phyloP scores from a whole-genome alignment of 257 asterid genomes.

The Knoxia roxburghii region DNA sequence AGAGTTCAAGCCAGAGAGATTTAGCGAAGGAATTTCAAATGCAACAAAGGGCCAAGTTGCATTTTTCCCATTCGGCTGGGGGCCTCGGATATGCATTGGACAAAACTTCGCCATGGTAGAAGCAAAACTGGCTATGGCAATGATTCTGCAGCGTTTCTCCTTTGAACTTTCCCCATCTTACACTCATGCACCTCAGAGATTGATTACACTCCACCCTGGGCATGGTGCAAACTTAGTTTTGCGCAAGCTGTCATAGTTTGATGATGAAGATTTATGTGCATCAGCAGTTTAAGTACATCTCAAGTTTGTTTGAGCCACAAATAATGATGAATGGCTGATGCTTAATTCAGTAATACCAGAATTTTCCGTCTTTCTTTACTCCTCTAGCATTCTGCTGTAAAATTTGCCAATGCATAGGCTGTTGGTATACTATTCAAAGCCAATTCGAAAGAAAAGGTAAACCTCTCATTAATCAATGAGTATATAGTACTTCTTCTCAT shows the following conservation, averaged over 20 bases:
- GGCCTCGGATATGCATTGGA: conserved; percentile 27
- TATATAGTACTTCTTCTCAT: no score
- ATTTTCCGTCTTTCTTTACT: no score
- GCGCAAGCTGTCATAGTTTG: not conserved
- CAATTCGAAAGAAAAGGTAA: no score
- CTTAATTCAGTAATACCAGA: no score
- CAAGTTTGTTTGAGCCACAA: no score
- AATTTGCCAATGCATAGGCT: no score
- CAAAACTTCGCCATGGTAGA: conserved; percentile 26
- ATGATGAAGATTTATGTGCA: no score
- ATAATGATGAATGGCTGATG: no score
- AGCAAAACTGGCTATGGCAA: conserved; percentile 23
- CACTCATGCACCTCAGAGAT: conserved; percentile 1
- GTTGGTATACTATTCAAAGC: no score
- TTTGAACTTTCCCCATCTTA: conserved; percentile 17
- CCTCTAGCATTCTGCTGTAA: no score
- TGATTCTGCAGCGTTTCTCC: conserved; percentile 22
- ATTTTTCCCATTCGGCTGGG: conserved; percentile 26
- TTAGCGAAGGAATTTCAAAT: conserved; percentile 23
- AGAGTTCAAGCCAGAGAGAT: conserved; percentile 30
- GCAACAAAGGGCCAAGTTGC: conserved; percentile 25
- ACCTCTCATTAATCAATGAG: no score
- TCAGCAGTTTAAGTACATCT: no score
- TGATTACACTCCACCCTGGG: not conserved
- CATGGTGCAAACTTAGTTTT: conserved; percentile 5